Percentiles rank a stretch among this genome's conserved stretches.
phyloP scores from a whole-genome alignment of 148 eudicot genomes.

The Silene uniflora region DNA sequence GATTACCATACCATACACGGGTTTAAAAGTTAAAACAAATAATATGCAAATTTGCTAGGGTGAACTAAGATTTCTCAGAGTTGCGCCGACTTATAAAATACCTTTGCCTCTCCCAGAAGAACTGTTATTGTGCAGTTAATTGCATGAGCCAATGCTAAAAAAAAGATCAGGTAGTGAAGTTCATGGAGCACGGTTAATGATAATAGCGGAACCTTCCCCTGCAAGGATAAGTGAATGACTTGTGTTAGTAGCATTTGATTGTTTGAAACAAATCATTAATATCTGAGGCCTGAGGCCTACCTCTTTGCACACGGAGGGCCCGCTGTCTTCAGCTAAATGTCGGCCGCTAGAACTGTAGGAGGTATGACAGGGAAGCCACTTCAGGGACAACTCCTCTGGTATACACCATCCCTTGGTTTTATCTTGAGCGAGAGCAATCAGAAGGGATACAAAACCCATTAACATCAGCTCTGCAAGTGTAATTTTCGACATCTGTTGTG shows the following conservation, averaged over 20 bases:
- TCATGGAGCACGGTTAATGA: constrained; percentile 26
- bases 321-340: constrained; percentile 7
- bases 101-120: constrained; percentile 27
- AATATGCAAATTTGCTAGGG: too few relatives aligned
- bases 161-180: constrained; percentile 30
- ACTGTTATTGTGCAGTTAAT: constrained; percentile 26
- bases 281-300: background rate
- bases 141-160: constrained; percentile 29
- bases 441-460: constrained; percentile 28
- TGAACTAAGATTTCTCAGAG: background rate
- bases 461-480: constrained; percentile 29
- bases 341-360: background rate
- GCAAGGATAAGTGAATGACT: background rate
- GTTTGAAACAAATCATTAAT: background rate
- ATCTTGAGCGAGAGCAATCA: constrained; percentile 29
- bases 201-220: constrained; percentile 25
- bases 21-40: background rate
- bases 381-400: background rate
- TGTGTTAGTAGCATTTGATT: background rate
- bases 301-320: constrained; percentile 5
- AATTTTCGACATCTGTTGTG: too few relatives aligned
- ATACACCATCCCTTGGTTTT: background rate
- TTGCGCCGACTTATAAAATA: background rate
- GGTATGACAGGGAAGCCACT: constrained; percentile 28
- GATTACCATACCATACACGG: background rate